Evolutionary conservation across 148 eudicot genomes (phyloP), one percentile per base, ranked within the genome.

Genomic region (Drosera capensis): DNA sequence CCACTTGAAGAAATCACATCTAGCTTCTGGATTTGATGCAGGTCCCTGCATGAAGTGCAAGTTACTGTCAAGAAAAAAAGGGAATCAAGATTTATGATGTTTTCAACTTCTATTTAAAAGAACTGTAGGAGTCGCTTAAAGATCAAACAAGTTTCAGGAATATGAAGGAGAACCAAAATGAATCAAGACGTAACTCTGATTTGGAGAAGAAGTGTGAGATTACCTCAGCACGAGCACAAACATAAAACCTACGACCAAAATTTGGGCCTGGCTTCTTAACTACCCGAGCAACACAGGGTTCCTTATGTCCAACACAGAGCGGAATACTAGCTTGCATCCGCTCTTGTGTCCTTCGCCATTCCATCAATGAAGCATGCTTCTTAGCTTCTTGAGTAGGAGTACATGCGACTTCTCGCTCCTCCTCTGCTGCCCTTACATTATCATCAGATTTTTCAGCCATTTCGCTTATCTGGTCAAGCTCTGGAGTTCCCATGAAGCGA

Each of bases 181-280:
- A 3, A 34, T 34, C 0, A 13, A 9, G 38, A 4, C 9, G 31
- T 28, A 28, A 28, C 11, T 11, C 2, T 17, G 8, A 41, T 17
- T n/a, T n/a, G n/a, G n/a, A 17, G 7, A 17, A 19, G 14, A 23
- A 23, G 40, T n/a, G 20, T 18, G 2, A 40, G 39, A 56, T 53
- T 73, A 90, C 99, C 99, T 85, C 93, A 59, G 78, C 79, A 35
- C 95, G 99, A 40, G 95, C 93, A 62, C 99, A 90, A 46, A 74
- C 88, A 62, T 80, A 90, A 65, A 90, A 90, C 46, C 79, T 73
- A 51, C 80, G 77, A 22, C 99, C 99, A 62, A 71, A 73, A 56
- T 64, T 84, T 8, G 82, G 82, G 16, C 99, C 99, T 8, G 74
- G 68, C 61, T 90, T 90, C 66, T 80, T 90, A 58, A 90, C 99